These are phyloP conservation scores for Misopates orontium DNA, from an alignment of 257 asterid species.

Conservation along the genomic window DNA sequence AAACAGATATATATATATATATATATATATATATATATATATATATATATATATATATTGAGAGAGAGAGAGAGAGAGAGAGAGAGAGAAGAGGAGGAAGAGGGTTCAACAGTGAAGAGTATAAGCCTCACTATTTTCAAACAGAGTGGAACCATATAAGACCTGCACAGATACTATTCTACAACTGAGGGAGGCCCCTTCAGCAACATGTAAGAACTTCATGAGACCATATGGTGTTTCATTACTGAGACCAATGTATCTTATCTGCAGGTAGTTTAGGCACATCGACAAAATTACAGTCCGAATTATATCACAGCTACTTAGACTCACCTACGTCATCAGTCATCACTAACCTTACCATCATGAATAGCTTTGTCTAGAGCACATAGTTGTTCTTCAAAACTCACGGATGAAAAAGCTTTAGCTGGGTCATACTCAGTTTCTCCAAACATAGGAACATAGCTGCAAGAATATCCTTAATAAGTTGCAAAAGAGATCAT, in stretches of 20 bases:
- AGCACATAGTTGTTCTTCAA: conserved; percentile 80
- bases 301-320: conserved; percentile 12
- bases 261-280: conserved; percentile 51
- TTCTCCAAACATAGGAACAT: conserved; percentile 91
- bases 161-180: conserved; percentile 90
- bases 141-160: conserved; percentile 32
- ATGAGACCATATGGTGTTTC: conserved; percentile 93
- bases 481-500: conserved; percentile 17
- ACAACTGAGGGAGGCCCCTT: conserved; percentile 41
- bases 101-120: conserved; percentile 16
- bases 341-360: conserved; percentile 75
- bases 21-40: no score
- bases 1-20: no score
- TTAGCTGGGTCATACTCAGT: conserved; percentile 61
- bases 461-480: conserved; percentile 35
- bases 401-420: conserved; percentile 50
- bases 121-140: conserved; percentile 33
- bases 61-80: no score
- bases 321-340: conserved; percentile 16
- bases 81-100: conserved; percentile 6
- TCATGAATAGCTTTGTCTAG: conserved; percentile 67
- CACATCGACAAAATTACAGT: conserved; percentile 18
- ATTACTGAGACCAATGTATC: conserved; percentile 87
- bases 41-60: no score
- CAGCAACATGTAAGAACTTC: conserved; percentile 73